Evolutionary conservation across 1,284 basidiomycete species (phyloP).

Genomic region (Ganoderma leucocontextum): DNA sequence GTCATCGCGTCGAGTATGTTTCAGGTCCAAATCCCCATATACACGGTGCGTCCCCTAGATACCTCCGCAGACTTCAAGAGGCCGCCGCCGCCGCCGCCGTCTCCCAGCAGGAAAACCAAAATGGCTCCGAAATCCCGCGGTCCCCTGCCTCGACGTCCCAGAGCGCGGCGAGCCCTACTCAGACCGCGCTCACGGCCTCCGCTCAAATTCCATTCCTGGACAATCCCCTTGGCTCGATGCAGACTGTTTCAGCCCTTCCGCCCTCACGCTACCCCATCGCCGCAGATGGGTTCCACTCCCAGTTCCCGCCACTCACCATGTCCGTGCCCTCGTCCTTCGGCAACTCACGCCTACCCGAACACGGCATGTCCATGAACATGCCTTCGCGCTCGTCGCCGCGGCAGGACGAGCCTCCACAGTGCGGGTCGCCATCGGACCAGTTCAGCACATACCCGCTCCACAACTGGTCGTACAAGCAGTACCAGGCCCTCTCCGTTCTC

Average conservation of each 20-base stretch:
- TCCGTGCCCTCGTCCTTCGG: slow-evolving; percentile 48
- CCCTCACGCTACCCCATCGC: slow-evolving; percentile 77
- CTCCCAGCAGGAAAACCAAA: slow-evolving; percentile 45
- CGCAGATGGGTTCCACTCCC: slow-evolving; percentile 68
- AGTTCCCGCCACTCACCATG: slow-evolving; percentile 54
- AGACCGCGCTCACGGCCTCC: slow-evolving; percentile 53
- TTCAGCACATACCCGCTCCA: slow-evolving; percentile 71
- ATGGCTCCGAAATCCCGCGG: slow-evolving; percentile 49
- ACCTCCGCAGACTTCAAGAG: slow-evolving; percentile 81
- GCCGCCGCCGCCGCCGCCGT: slow-evolving; percentile 68
- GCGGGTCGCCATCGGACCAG: slow-evolving; percentile 55
- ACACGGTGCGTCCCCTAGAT: slow-evolving; percentile 52
- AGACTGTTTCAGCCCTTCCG: slow-evolving; percentile 56
- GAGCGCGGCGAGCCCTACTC: slow-evolving; percentile 57
- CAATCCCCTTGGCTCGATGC: slow-evolving; percentile 50
- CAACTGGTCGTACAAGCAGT: slow-evolving; percentile 77
- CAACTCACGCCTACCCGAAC: slow-evolving; percentile 34
- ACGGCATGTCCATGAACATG: slow-evolving; percentile 27
- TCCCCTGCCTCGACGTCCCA: slow-evolving; percentile 57
- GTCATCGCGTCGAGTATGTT: slow-evolving; percentile 19
- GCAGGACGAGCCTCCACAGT: slow-evolving; percentile 53
- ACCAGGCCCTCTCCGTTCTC: slow-evolving; percentile 57
- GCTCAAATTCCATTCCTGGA: slow-evolving; percentile 61
- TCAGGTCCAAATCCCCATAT: not conserved
- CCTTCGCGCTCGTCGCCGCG: slow-evolving; percentile 36